Conservation (phyloP, 1,139 yeast genomes). For the Kurtzmaniella natalensis region DNA sequence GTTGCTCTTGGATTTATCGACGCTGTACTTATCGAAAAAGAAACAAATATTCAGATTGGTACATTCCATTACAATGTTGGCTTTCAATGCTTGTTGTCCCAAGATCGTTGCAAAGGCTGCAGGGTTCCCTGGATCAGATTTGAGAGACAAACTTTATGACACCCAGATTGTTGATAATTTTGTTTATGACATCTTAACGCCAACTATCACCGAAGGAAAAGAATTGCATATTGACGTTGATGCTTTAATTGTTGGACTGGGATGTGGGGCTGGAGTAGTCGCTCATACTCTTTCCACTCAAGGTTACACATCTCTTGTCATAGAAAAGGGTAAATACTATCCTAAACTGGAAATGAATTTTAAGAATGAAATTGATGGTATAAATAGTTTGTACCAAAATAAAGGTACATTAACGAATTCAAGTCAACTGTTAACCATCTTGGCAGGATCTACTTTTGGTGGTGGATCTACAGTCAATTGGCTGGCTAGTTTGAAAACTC, state of each 20-base stretch:
- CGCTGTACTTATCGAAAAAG: constrained; percentile 28
- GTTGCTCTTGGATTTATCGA: constrained; percentile 34
- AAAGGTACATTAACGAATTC: constrained; percentile 31
- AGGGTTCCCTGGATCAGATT: constrained; percentile 32
- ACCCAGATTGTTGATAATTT: constrained; percentile 22
- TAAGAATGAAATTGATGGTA: constrained; percentile 38
- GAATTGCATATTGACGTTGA: constrained; percentile 36
- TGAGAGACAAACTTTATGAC: constrained; percentile 26
- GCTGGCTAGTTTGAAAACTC: constrained; percentile 56
- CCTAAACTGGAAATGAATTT: constrained; percentile 33
- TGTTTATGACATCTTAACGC: constrained; percentile 27
- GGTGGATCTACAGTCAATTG: constrained; percentile 62
- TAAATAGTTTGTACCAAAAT: constrained; percentile 35
- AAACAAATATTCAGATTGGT: constrained; percentile 28
- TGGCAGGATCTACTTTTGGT: constrained; percentile 57
- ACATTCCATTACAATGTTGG: constrained; percentile 19
- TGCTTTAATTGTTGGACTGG: constrained; percentile 53
- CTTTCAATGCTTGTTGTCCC: constrained; percentile 23
- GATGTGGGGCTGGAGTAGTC: constrained; percentile 56
- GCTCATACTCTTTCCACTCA: constrained; percentile 46
- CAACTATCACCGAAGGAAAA: constrained; percentile 26
- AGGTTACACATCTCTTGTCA: constrained; percentile 44
- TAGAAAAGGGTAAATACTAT: constrained; percentile 52
- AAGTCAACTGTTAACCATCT: constrained; percentile 34
- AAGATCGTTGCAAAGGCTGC: constrained; percentile 33